These are phyloP conservation scores for Saitozyma sp. DNA, from an alignment of 768 basidiomycete genomes.

Conservation along the genomic window DNA sequence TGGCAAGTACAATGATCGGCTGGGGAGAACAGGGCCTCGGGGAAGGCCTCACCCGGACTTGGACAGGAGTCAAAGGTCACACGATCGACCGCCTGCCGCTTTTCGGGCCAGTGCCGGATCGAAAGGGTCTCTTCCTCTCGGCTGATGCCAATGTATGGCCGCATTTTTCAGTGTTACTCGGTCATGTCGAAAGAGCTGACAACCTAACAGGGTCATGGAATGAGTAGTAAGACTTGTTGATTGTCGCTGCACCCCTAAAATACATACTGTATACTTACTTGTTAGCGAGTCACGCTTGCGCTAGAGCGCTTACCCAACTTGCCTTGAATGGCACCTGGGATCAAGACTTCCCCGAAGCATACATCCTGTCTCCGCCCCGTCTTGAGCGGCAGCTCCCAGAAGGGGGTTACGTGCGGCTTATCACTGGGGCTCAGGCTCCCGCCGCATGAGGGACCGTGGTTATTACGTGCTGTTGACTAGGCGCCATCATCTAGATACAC, in stretches of 20 bases:
- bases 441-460: no score
- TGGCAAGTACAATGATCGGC: conserved; percentile 3
- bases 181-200: background rate
- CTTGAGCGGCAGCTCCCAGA: background rate
- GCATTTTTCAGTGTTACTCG: background rate
- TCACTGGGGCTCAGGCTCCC: no score
- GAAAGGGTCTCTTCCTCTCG: background rate
- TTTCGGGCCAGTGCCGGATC: background rate
- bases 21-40: conserved; percentile 13
- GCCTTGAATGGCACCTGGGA: background rate
- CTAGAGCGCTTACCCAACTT: background rate
- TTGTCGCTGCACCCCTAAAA: no score
- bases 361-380: background rate
- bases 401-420: no score
- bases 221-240: conserved; percentile 1
- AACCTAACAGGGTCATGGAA: conserved; percentile 1
- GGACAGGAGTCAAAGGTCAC: conserved; percentile 8
- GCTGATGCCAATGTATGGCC: background rate
- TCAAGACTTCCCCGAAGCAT: background rate
- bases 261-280: no score
- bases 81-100: conserved; percentile 2
- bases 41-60: conserved; percentile 10
- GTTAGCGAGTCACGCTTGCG: background rate
- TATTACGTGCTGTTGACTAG: no score
- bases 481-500: no score